These are phyloP conservation scores for Phytopythium montanum DNA, from an alignment of 352 stramenopile genomes.

Conservation along the genomic window DNA sequence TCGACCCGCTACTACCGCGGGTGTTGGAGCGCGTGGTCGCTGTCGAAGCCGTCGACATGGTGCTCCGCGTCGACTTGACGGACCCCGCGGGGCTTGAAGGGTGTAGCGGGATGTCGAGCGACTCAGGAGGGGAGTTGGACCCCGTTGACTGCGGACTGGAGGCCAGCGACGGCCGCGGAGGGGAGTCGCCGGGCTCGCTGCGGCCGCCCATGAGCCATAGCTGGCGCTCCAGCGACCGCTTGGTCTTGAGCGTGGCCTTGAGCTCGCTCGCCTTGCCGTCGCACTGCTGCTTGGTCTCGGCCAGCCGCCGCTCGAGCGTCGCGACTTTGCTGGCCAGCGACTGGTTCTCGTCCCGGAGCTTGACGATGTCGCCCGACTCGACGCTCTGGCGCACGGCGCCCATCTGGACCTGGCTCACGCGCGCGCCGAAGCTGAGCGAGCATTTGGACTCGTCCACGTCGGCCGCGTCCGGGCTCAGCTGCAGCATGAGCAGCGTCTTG, in stretches of 20 bases:
- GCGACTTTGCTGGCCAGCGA: constrained; percentile 32
- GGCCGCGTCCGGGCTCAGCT: constrained; percentile 75
- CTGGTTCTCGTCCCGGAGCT: constrained; percentile 65
- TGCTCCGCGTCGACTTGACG: constrained; percentile 38
- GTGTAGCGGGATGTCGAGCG: constrained; percentile 1
- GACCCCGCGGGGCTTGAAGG: constrained; percentile 45
- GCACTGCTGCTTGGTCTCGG: constrained; percentile 41
- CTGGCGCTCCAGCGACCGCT: constrained; percentile 39
- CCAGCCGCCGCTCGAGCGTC: constrained; percentile 25
- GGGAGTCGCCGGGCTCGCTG: constrained; percentile 25
- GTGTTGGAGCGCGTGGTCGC: constrained; percentile 18
- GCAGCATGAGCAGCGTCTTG: constrained; percentile 93
- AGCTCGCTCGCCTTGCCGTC: constrained; percentile 52
- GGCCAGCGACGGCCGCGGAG: constrained; percentile 12
- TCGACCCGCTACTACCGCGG: constrained; percentile 1
- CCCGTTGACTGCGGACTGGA: constrained; percentile 5
- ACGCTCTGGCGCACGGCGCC: constrained; percentile 77
- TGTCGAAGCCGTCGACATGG: constrained; percentile 35
- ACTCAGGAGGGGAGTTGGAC: constrained; percentile 1
- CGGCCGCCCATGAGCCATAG: constrained; percentile 40
- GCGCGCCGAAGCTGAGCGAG: constrained; percentile 87
- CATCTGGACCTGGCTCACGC: constrained; percentile 89
- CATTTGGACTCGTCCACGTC: constrained; percentile 89
- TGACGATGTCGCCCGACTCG: constrained; percentile 71
- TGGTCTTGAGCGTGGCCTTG: constrained; percentile 29